phyloP scores from a whole-genome alignment of 139 green algal species.

The Tetraselmis chui region DNA sequence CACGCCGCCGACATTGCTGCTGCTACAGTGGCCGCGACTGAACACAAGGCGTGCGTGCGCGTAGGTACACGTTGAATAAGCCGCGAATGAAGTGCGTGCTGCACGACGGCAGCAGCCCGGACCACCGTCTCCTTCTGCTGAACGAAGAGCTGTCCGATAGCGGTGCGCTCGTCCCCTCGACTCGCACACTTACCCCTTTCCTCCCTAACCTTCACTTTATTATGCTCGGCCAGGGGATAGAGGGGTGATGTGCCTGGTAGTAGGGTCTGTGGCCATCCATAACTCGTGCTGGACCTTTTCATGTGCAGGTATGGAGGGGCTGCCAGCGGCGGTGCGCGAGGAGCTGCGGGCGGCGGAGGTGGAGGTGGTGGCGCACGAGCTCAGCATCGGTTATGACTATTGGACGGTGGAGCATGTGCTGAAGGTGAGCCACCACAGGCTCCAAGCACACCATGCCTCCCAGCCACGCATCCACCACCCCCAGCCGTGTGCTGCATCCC shows the following conservation, averaged over 20 bases:
- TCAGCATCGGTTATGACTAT: constrained; percentile 58
- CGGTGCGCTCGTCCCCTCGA: constrained; percentile 14
- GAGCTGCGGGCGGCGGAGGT: constrained; percentile 13
- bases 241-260: background rate
- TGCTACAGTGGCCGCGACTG: background rate
- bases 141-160: constrained; percentile 23
- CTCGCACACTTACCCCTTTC: too few species aligned
- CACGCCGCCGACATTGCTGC: background rate
- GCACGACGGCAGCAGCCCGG: constrained; percentile 20
- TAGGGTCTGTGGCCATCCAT: background rate
- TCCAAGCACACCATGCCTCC: constrained; percentile 5
- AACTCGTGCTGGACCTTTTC: background rate
- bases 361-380: constrained; percentile 12
- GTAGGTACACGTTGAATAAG: constrained; percentile 60
- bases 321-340: constrained; percentile 8
- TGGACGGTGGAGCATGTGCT: constrained; percentile 38
- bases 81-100: constrained; percentile 56
- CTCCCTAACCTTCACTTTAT: too few species aligned
- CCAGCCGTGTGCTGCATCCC: background rate
- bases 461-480: background rate
- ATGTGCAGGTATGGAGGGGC: background rate
- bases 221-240: background rate
- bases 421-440: constrained; percentile 13
- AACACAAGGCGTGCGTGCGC: too few species aligned
- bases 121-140: constrained; percentile 61